Conservation (phyloP, 345 rosid genomes). For the Capsella bursapastoris region DNA sequence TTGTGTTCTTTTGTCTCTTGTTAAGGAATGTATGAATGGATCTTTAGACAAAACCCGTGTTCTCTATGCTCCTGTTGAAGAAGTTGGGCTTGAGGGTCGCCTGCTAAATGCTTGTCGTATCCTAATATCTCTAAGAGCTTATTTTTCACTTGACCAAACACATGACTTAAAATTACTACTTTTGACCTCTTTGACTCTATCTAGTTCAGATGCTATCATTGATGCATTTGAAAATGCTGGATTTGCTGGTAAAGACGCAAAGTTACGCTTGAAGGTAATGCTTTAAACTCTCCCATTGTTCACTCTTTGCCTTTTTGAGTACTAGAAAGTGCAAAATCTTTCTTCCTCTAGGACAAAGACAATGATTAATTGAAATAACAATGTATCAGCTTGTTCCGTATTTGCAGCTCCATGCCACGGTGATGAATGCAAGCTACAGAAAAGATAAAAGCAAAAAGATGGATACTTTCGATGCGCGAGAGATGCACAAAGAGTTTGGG, state of each 20-base stretch:
- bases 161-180: neutral
- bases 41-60: conserved; percentile 71
- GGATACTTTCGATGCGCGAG: conserved; percentile 67
- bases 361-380: neutral
- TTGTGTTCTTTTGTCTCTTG: neutral
- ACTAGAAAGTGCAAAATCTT: neutral
- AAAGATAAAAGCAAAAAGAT: conserved; percentile 34
- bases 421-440: conserved; percentile 78
- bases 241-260: conserved; percentile 79
- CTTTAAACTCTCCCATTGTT: neutral
- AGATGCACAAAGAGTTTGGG: conserved; percentile 65
- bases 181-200: conserved; percentile 47
- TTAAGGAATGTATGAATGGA: conserved; percentile 77
- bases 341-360: neutral
- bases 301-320: neutral
- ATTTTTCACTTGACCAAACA: conserved; percentile 4
- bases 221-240: conserved; percentile 80
- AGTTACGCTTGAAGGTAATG: conserved; percentile 68
- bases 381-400: neutral
- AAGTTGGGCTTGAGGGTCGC: conserved; percentile 65
- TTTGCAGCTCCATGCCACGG: conserved; percentile 82
- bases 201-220: conserved; percentile 66
- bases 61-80: conserved; percentile 75
- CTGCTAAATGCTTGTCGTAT: conserved; percentile 81
- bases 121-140: conserved; percentile 42